A percentile compares a stretch with the other conserved stretches of the same genome.
phyloP scores from a whole-genome alignment of 345 rosid genomes.

The Corchorus capsularis region DNA sequence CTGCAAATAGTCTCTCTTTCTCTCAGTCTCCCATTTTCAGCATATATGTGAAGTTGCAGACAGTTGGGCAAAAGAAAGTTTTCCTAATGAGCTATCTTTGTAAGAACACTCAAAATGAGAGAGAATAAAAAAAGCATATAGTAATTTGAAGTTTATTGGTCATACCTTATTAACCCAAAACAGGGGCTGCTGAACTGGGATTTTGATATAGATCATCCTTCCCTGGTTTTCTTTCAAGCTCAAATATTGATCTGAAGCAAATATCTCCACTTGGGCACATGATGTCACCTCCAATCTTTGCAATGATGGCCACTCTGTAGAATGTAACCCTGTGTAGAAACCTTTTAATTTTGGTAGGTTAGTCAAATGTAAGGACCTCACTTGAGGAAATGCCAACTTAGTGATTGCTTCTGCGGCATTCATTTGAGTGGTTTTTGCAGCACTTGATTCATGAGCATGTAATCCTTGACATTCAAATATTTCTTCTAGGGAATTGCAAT shows the following conservation, averaged over 20 bases:
- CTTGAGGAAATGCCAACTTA: not conserved
- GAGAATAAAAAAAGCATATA: too few species aligned
- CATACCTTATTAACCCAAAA: constrained; percentile 21
- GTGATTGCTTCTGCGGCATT: not conserved
- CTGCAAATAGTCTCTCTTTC: not conserved
- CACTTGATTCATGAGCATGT: not conserved
- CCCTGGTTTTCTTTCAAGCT: not conserved
- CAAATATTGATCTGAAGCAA: not conserved
- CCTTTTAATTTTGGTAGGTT: not conserved
- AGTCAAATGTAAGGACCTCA: not conserved
- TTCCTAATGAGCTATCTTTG: not conserved
- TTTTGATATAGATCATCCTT: not conserved
- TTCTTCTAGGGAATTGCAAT: not conserved
- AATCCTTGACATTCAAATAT: not conserved
- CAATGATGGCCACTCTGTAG: constrained; percentile 25
- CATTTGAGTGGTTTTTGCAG: not conserved
- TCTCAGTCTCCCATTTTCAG: not conserved
- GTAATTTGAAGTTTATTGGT: not conserved
- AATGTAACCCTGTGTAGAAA: constrained; percentile 14
- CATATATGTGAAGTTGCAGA: not conserved
- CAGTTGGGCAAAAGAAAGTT: not conserved
- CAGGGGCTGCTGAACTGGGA: not conserved
- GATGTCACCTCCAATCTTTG: not conserved
- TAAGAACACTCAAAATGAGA: too few species aligned
- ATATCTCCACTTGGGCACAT: constrained; percentile 9